Evolutionary conservation across 345 rosid species (phyloP), one percentile per base, ranked within the genome.

Genomic region (Erodium maritimum): DNA sequence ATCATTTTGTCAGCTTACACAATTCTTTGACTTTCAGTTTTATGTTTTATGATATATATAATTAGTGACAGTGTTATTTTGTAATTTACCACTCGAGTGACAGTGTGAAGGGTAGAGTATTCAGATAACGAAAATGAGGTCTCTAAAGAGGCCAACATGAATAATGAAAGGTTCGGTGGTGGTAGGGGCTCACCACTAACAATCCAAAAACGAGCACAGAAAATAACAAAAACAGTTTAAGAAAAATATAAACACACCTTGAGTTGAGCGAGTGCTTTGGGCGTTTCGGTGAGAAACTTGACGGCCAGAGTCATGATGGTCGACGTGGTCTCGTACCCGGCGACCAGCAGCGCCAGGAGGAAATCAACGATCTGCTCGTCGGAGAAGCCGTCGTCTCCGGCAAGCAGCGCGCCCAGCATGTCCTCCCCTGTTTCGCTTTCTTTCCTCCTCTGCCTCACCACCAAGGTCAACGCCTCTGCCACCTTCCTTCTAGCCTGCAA

Each of bases 401-500:
- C 81, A 33, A 94, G 70, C 9, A 94, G 80, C 10, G 96, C 96
- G 8, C 63, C 91, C 2, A 94, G 67, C 88, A 94, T 94, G 64
- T 90, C 99, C 5, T 84, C 77, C 68, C 73, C 87, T 0, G 53
- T 61, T 61, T 80, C 91, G 7, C 71, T 61, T 61, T 79, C 77
- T 56, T 72, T 78, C 69, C 99, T 83, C 70, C 94, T 77, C 50
- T 72, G 69, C 74, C 79, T 75, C 73, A 90, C 99, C 57, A 94
- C 70, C 78, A 87, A 66, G 33, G 73, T 80, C 69, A 94, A 64
- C 8, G 95, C 96, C 78, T 90, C 99, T 7, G 97, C 97, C 73
- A 93, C 99, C 77, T 90, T 94, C 16, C 84, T 82, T 72, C 99
- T 76, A 1, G 99, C 97, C 99, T 93, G n/a, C n/a, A n/a, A n/a